Conservation (phyloP, 2,329 filamentous ascomycete species). For the Rhinocladiella similis region DNA sequence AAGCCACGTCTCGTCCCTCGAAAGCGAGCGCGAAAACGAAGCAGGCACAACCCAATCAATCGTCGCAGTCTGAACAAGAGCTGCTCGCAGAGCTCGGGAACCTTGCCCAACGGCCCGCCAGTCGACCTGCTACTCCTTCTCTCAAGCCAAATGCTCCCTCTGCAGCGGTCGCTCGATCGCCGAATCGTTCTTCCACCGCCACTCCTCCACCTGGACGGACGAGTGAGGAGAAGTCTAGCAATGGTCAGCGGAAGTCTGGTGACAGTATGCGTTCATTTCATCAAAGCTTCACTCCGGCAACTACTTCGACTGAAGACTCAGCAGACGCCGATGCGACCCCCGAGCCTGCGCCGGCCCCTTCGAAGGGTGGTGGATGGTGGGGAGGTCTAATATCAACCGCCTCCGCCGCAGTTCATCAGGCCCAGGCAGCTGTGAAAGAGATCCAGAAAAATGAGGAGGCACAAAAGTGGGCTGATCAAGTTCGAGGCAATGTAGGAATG, state of each 20-base stretch:
- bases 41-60: slow-evolving; percentile 24
- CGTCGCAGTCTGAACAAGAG: slow-evolving; percentile 60
- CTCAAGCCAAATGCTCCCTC: slow-evolving; percentile 54
- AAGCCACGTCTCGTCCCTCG: slow-evolving; percentile 34
- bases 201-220: slow-evolving; percentile 53
- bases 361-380: slow-evolving; percentile 77
- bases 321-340: slow-evolving; percentile 52
- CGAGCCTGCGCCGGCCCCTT: slow-evolving; percentile 58
- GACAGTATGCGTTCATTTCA: slow-evolving; percentile 74
- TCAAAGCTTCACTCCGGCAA: slow-evolving; percentile 69
- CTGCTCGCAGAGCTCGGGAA: slow-evolving; percentile 85
- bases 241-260: slow-evolving; percentile 66
- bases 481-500: slow-evolving; percentile 81
- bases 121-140: slow-evolving; percentile 80
- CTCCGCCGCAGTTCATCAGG: slow-evolving; percentile 74
- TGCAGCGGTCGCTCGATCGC: slow-evolving; percentile 49
- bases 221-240: slow-evolving; percentile 63
- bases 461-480: slow-evolving; percentile 92
- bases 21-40: slow-evolving; percentile 32
- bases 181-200: slow-evolving; percentile 53
- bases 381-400: slow-evolving; percentile 82
- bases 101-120: slow-evolving; percentile 68
- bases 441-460: slow-evolving; percentile 96
- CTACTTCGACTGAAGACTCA: slow-evolving; percentile 54
- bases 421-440: slow-evolving; percentile 89